Evolutionary conservation across 2,329 filamentous ascomycete genomes (phyloP).

Genomic region (Didymella arachidicola): DNA sequence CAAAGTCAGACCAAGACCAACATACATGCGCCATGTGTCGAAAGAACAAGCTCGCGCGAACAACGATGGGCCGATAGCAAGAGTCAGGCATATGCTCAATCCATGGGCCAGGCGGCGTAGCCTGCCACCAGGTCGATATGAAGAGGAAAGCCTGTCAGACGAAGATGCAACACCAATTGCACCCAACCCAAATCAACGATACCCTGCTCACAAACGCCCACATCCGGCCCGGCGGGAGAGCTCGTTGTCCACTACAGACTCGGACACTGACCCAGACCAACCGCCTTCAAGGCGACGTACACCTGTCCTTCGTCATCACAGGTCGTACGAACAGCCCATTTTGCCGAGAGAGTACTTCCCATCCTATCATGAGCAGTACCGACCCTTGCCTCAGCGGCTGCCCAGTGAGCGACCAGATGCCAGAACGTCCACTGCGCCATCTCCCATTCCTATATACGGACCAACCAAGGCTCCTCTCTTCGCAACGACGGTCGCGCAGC

Average conservation of each 20-base stretch:
- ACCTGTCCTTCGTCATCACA: constrained; percentile 50
- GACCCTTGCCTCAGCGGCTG: constrained; percentile 38
- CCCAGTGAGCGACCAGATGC: constrained; percentile 24
- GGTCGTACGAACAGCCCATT: constrained; percentile 53
- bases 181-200: constrained; percentile 29
- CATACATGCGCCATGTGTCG: constrained; percentile 52
- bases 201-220: constrained; percentile 43
- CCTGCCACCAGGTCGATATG: constrained; percentile 36
- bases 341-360: constrained; percentile 52
- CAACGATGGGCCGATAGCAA: constrained; percentile 43
- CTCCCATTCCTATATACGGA: constrained; percentile 49
- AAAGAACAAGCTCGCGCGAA: constrained; percentile 39
- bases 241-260: constrained; percentile 45
- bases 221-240: constrained; percentile 44
- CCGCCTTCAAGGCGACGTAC: constrained; percentile 36
- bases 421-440: constrained; percentile 28
- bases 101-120: constrained; percentile 42
- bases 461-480: constrained; percentile 58
- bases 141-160: constrained; percentile 41
- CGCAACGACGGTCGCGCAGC: constrained; percentile 56
- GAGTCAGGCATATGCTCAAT: constrained; percentile 48
- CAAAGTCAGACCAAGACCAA: constrained; percentile 54
- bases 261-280: constrained; percentile 42
- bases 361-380: constrained; percentile 41
- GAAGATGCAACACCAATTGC: constrained; percentile 43